phyloP scores from a whole-genome alignment of 2,329 filamentous ascomycete genomes.

The Hypoxylon sp. region DNA sequence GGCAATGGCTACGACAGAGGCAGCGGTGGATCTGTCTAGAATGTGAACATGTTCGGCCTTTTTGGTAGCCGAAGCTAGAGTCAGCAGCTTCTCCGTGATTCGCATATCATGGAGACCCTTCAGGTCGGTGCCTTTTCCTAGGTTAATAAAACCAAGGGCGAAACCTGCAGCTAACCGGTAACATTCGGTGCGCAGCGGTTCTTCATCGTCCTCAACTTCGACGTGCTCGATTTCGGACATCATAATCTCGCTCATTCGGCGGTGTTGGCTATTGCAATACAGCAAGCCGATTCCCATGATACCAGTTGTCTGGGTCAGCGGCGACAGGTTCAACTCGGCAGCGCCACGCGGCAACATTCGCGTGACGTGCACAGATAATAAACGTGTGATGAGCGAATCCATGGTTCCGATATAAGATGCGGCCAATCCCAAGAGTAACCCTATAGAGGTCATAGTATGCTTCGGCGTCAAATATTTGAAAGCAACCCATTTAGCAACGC shows the following conservation, averaged over 20 bases:
- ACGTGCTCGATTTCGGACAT: slow-evolving; percentile 94
- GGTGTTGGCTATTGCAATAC: slow-evolving; percentile 95
- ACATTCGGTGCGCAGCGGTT: slow-evolving; percentile 90
- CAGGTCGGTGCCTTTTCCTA: slow-evolving; percentile 89
- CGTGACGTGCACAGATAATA: slow-evolving; percentile 95
- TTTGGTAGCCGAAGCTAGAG: slow-evolving; percentile 88
- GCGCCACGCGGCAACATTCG: slow-evolving; percentile 92
- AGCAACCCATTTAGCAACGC: slow-evolving; percentile 95
- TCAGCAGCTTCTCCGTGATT: slow-evolving; percentile 87
- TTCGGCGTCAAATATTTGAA: slow-evolving; percentile 99
- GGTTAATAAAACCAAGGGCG: slow-evolving; percentile 91
- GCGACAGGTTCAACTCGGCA: slow-evolving; percentile 92
- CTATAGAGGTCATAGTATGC: slow-evolving; percentile 98
- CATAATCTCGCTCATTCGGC: slow-evolving; percentile 99
- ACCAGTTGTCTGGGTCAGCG: slow-evolving; percentile 92
- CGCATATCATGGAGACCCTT: slow-evolving; percentile 94
- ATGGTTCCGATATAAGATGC: slow-evolving; percentile 96
- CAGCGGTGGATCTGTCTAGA: slow-evolving; percentile 90
- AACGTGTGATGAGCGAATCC: slow-evolving; percentile 92
- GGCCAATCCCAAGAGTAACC: slow-evolving; percentile 89
- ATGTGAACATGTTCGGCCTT: slow-evolving; percentile 93
- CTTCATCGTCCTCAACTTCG: slow-evolving; percentile 83
- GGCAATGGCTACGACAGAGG: slow-evolving; percentile 89
- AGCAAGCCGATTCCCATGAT: slow-evolving; percentile 97
- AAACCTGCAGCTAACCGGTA: slow-evolving; percentile 96